Evolutionary conservation across 2,329 filamentous ascomycete species (phyloP), one percentile per base, ranked within the genome.

Genomic region (Anthostomella pinea): DNA sequence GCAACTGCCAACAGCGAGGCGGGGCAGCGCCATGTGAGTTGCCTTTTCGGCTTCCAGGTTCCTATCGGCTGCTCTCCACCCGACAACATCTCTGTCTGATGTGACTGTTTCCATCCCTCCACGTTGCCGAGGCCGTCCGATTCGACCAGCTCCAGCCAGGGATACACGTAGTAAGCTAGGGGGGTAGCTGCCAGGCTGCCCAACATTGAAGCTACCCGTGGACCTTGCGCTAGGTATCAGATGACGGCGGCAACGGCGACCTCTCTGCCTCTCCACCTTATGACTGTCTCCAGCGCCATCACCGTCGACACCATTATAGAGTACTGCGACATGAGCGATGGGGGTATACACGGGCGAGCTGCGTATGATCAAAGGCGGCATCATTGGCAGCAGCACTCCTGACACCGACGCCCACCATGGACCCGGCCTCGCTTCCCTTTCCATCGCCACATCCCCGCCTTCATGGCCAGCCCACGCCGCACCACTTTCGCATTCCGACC

Each of bases 281-380:
- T 20, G 9, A 14, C 34, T 32, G 16, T 7, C 13, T 15, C 21
- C 13, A 6, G 20, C 24, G 28, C 33, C 18, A 21, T 36, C 38
- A n/a, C 41, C 35, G 33, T 24, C 39, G 26, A 44, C 43, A 46
- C 45, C 39, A 46, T 45, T n/a, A n/a, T n/a, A n/a, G n/a, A n/a
- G n/a, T n/a, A n/a, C n/a, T n/a, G 49, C 48, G 39, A 52, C 45
- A 39, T 53, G 52, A 52, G 46, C 44, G 39, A 53, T 52, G 52
- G 53, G 39, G 43, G 52, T 49, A 47, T 38, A 38, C 35, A 44
- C 38, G 45, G 45, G 43, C 43, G 46, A 43, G 52, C 53, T 54
- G 53, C 52, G 53, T 43, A 48, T 46, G 51, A 51, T 49, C 51
- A 53, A 22, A 48, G 51, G 41, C 51, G 50, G 36, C 51, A 45